Evolutionary conservation across 1,284 basidiomycete species (phyloP).

Genomic region (Leccinum angustisporum): DNA sequence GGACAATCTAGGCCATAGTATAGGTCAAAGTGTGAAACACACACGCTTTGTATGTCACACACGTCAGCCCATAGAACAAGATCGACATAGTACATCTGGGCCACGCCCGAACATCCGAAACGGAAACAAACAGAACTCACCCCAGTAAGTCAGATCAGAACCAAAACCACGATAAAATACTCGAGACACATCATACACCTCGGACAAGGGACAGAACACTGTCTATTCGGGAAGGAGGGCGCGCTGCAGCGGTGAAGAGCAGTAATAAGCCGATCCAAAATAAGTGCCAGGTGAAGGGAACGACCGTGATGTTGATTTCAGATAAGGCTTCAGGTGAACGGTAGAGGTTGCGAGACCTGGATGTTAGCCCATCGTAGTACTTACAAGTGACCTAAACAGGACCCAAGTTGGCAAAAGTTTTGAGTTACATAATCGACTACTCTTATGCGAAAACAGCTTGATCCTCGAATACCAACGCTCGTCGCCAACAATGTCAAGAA

Average conservation of each 20-base stretch:
- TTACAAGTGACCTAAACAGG: not conserved
- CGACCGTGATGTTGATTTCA: no score
- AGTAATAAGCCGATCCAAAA: no score
- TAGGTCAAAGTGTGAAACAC: conserved; percentile 3
- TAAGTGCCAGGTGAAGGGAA: no score
- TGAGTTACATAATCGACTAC: not conserved
- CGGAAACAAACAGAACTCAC: not conserved
- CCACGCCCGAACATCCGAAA: not conserved
- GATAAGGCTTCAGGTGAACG: no score
- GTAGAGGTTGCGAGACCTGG: no score
- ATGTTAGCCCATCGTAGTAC: not conserved
- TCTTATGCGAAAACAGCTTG: conserved; percentile 52
- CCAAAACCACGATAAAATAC: conserved; percentile 1
- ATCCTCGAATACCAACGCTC: conserved; percentile 89
- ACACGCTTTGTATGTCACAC: not conserved
- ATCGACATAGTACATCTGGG: not conserved
- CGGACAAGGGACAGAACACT: conserved; percentile 37
- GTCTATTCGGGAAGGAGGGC: no score
- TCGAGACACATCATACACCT: conserved; percentile 74
- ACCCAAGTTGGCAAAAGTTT: not conserved
- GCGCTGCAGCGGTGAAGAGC: no score
- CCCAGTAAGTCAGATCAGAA: not conserved
- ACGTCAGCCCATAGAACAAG: not conserved
- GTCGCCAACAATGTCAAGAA: conserved; percentile 93
- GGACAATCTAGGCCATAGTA: not conserved